Percentiles rank a stretch among this genome's conserved stretches.
Evolutionary conservation across 441 rosid species (phyloP).

Genomic region (Populus hybrid): DNA sequence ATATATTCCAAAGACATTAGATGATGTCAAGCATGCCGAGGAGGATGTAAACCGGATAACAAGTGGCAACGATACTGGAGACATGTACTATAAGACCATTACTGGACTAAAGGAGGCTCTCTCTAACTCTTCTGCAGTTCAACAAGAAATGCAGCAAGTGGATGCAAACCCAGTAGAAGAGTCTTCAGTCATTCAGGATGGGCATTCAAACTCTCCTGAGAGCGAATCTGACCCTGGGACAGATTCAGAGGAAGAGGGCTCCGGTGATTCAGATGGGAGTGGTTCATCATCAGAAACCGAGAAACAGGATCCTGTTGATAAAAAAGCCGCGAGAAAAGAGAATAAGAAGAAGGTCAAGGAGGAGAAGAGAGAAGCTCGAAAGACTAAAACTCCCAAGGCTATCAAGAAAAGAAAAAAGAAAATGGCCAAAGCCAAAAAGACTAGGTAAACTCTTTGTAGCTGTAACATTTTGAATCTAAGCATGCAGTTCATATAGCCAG

Average conservation of each 20-base stretch:
- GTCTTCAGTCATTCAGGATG: slow-evolving; percentile 11
- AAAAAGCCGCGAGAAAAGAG: slow-evolving; percentile 87
- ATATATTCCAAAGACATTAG: slow-evolving; percentile 80
- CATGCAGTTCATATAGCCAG: not conserved
- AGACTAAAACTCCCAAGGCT: slow-evolving; percentile 81
- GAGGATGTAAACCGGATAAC: slow-evolving; percentile 68
- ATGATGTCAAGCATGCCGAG: slow-evolving; percentile 66
- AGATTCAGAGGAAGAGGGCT: slow-evolving; percentile 38
- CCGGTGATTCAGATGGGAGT: slow-evolving; percentile 28
- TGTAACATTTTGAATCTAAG: not conserved
- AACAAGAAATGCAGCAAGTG: slow-evolving; percentile 17
- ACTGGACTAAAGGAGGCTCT: slow-evolving; percentile 78
- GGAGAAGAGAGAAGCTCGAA: slow-evolving; percentile 80
- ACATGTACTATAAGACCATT: slow-evolving; percentile 67
- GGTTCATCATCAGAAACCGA: slow-evolving; percentile 21
- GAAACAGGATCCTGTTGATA: slow-evolving; percentile 44
- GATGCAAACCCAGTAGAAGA: slow-evolving; percentile 24
- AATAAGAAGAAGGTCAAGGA: slow-evolving; percentile 92
- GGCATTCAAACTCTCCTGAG: slow-evolving; percentile 20
- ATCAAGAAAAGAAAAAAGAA: slow-evolving; percentile 91
- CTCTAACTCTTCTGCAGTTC: slow-evolving; percentile 22
- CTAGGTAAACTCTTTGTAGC: slow-evolving; percentile 37
- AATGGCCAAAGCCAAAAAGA: slow-evolving; percentile 70
- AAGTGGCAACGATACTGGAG: slow-evolving; percentile 69
- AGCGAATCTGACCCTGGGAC: slow-evolving; percentile 29